Evolutionary conservation across 805 yeast species (phyloP).

Genomic region (Metschnikowia matae): DNA sequence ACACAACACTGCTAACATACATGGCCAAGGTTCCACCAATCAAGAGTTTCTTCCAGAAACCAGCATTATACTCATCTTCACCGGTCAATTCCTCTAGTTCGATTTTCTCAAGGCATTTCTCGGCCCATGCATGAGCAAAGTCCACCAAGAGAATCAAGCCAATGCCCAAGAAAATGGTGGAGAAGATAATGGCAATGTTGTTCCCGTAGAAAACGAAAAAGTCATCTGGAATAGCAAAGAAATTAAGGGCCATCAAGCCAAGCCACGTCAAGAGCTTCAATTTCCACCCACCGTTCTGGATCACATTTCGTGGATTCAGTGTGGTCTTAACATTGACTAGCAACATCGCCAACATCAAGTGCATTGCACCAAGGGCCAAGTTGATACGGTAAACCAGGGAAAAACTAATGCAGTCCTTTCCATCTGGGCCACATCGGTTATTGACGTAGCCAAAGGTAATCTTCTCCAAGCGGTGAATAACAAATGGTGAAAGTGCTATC

Average conservation of each 20-base stretch:
- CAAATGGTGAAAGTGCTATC: slow-evolving; percentile 84
- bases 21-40: slow-evolving; percentile 83
- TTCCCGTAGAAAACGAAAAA: slow-evolving; percentile 91
- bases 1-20: slow-evolving; percentile 69
- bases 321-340: slow-evolving; percentile 76
- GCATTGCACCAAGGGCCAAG: slow-evolving; percentile 80
- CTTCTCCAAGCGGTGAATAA: slow-evolving; percentile 67
- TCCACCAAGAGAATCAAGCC: slow-evolving; percentile 90
- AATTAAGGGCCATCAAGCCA: slow-evolving; percentile 54
- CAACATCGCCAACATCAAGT: slow-evolving; percentile 62
- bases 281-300: slow-evolving; percentile 94
- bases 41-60: slow-evolving; percentile 74
- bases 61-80: slow-evolving; percentile 44
- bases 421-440: slow-evolving; percentile 64
- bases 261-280: slow-evolving; percentile 62
- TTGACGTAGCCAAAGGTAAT: slow-evolving; percentile 67
- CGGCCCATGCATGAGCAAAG: slow-evolving; percentile 99
- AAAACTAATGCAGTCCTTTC: slow-evolving; percentile 79
- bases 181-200: slow-evolving; percentile 77
- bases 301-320: slow-evolving; percentile 66
- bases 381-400: slow-evolving; percentile 91
- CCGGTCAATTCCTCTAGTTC: slow-evolving; percentile 66
- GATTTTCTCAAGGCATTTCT: slow-evolving; percentile 84
- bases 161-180: slow-evolving; percentile 80
- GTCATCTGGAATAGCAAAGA: slow-evolving; percentile 72